These are phyloP conservation scores for Podospora comata DNA, from an alignment of 495 filamentous ascomycete genomes.

Conservation along the genomic window DNA sequence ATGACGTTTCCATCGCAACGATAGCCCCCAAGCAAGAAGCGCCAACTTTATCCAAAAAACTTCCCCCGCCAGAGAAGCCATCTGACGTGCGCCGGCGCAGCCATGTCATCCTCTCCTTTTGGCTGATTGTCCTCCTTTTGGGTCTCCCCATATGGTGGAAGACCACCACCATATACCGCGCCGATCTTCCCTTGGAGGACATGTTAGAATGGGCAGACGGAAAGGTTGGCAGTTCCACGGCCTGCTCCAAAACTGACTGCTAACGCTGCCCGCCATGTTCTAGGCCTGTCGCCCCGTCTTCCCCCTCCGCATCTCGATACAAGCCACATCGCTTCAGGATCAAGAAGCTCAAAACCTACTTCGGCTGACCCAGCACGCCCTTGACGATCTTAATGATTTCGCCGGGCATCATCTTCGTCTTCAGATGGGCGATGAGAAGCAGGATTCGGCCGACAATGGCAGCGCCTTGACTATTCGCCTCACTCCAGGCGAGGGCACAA, in stretches of 20 bases:
- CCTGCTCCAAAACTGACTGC: slow-evolving; percentile 1
- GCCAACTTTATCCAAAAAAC: slow-evolving; percentile 26
- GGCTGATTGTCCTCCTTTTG: slow-evolving; percentile 77
- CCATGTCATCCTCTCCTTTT: slow-evolving; percentile 82
- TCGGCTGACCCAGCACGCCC: slow-evolving; percentile 79
- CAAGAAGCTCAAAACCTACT: slow-evolving; percentile 73
- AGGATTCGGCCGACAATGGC: slow-evolving; percentile 28
- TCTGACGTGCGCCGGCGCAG: slow-evolving; percentile 65
- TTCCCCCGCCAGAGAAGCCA: slow-evolving; percentile 71
- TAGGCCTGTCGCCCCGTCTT: slow-evolving; percentile 87
- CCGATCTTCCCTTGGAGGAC: slow-evolving; percentile 72
- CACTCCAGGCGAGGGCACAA: slow-evolving; percentile 58
- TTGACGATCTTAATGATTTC: slow-evolving; percentile 90
- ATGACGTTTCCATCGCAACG: slow-evolving; percentile 8
- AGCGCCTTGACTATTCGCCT: slow-evolving; percentile 73
- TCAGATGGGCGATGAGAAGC: slow-evolving; percentile 39
- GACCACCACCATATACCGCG: slow-evolving; percentile 93
- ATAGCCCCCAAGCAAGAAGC: neutral
- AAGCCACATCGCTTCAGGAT: slow-evolving; percentile 63
- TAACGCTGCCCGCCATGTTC: neutral
- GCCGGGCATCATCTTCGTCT: slow-evolving; percentile 84
- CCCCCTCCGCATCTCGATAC: slow-evolving; percentile 75
- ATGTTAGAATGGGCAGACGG: slow-evolving; percentile 95
- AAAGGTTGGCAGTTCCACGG: slow-evolving; percentile 56
- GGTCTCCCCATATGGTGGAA: slow-evolving; percentile 95